Percentiles rank a stretch among this genome's conserved stretches.
These are phyloP conservation scores for Carex littledalei DNA, from an alignment of 176 grass and related monocot species.

Conservation along the genomic window DNA sequence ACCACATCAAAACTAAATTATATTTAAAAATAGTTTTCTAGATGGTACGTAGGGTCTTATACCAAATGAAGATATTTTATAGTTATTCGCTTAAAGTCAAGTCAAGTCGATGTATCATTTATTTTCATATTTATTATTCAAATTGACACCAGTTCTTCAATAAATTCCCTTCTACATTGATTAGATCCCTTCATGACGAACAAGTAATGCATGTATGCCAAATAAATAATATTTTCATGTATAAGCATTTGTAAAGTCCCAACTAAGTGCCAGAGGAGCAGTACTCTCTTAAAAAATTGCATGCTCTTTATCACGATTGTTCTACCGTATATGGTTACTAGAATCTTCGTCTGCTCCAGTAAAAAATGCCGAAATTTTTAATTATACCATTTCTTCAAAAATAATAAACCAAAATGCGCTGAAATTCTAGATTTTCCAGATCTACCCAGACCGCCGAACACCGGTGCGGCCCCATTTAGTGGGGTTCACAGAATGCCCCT, in stretches of 20 bases:
- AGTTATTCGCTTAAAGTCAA: not conserved
- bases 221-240: not conserved
- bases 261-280: not conserved
- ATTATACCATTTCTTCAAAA: no score
- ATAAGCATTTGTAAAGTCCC: not conserved
- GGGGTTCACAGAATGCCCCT: no score
- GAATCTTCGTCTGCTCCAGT: not conserved
- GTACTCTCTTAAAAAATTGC: not conserved
- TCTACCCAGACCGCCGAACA: no score
- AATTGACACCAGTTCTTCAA: not conserved
- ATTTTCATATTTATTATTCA: not conserved
- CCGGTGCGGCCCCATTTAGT: no score
- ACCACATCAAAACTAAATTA: no score
- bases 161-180: not conserved
- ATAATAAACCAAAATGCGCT: no score
- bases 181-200: not conserved
- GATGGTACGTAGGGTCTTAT: not conserved
- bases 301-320: not conserved
- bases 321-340: not conserved
- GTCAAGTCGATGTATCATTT: not conserved
- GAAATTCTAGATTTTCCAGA: no score
- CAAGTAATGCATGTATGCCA: not conserved
- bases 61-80: not conserved
- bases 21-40: no score
- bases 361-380: no score